These are phyloP conservation scores for Daldinia caldariorum DNA, from an alignment of 495 filamentous ascomycete genomes.

Conservation along the genomic window DNA sequence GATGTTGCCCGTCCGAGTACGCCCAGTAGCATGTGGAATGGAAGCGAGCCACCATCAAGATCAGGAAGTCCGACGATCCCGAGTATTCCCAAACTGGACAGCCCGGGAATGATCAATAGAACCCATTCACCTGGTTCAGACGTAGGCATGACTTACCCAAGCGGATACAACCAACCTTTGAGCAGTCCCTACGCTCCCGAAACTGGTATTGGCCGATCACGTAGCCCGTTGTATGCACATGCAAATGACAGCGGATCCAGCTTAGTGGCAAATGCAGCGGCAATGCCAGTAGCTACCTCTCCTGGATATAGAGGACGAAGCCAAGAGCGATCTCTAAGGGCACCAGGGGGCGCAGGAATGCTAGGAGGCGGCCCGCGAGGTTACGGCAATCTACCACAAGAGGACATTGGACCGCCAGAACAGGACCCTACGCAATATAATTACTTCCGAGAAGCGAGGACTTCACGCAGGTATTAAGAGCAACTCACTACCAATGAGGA, in stretches of 20 bases:
- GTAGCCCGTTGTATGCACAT: conserved; percentile 52
- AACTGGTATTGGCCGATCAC: conserved; percentile 27
- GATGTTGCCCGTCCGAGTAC: conserved; percentile 75
- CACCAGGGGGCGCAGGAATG: conserved; percentile 52
- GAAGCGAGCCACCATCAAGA: conserved; percentile 51
- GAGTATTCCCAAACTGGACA: conserved; percentile 36
- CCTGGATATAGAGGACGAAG: conserved; percentile 49
- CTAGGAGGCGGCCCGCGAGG: conserved; percentile 63
- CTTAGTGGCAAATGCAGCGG: conserved; percentile 54
- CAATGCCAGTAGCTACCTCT: conserved; percentile 51
- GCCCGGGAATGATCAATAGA: conserved; percentile 31
- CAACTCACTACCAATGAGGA: neutral
- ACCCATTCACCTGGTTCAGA: conserved; percentile 40
- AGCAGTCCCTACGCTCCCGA: conserved; percentile 36
- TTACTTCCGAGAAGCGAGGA: conserved; percentile 50
- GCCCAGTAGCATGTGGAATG: conserved; percentile 61
- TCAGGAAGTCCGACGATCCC: conserved; percentile 53
- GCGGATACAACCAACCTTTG: conserved; percentile 41
- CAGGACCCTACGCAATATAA: conserved; percentile 51
- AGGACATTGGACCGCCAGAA: conserved; percentile 44
- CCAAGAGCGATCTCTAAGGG: conserved; percentile 41
- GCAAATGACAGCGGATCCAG: conserved; percentile 58
- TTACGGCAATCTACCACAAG: conserved; percentile 61
- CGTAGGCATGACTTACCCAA: conserved; percentile 43
- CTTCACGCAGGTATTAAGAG: conserved; percentile 28